Evolutionary conservation across 257 asterid species (phyloP).

Genomic region (Voacanga thouarsii): DNA sequence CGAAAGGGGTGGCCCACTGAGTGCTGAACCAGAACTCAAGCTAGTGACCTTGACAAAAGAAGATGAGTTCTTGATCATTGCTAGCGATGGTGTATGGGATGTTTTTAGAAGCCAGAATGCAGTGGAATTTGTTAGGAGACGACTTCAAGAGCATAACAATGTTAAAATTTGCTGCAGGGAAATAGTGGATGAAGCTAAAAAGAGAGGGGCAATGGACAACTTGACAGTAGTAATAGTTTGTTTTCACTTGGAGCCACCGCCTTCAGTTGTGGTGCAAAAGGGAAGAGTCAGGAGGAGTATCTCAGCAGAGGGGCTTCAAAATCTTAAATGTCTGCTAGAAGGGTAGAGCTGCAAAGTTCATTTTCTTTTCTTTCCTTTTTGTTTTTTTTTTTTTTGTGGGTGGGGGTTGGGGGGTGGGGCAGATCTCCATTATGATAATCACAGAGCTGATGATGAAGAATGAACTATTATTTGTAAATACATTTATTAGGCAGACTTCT

Average conservation of each 20-base stretch:
- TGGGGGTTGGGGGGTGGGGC: background rate
- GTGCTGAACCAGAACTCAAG: conserved; percentile 88
- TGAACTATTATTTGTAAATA: conserved; percentile 32
- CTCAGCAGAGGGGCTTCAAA: conserved; percentile 79
- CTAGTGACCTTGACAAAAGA: conserved; percentile 61
- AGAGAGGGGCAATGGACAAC: conserved; percentile 69
- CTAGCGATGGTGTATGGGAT: conserved; percentile 91
- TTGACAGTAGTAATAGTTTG: conserved; percentile 74
- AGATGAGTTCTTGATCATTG: conserved; percentile 85
- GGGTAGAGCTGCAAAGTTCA: conserved; percentile 31
- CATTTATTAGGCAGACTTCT: conserved; percentile 17
- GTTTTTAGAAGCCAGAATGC: conserved; percentile 83
- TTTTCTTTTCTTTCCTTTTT: background rate
- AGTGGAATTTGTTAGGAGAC: conserved; percentile 70
- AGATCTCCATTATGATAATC: background rate
- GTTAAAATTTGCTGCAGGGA: conserved; percentile 75
- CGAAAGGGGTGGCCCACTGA: conserved; percentile 65
- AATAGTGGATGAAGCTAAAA: conserved; percentile 78
- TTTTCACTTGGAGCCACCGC: conserved; percentile 73
- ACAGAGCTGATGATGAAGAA: conserved; percentile 17
- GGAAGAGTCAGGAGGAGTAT: conserved; percentile 63
- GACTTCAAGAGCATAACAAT: conserved; percentile 76
- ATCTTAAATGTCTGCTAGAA: conserved; percentile 58
- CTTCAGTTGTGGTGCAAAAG: conserved; percentile 40
- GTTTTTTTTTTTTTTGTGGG: too few relatives aligned